Base-by-base conservation (phyloP, 805 yeast genomes). In the Nakazawaea sp. region DNA sequence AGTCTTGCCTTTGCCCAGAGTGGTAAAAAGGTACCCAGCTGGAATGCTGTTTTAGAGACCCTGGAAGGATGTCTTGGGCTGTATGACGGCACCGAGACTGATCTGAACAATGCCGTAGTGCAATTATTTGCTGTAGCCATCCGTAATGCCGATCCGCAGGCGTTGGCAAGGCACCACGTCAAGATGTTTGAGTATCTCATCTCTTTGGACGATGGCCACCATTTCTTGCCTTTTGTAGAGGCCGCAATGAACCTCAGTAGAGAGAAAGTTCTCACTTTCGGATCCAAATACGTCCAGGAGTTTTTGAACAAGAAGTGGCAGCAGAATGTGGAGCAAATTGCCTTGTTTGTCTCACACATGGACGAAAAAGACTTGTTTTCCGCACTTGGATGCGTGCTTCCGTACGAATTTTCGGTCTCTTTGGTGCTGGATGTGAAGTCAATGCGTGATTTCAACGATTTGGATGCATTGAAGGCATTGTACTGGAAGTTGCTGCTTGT, bases 1-100 rank as follows among this genome's bases (percentile, higher is more conserved):
- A 55, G 79, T 0, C 51, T 81, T 34, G 52, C 68, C 0, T 83
- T 79, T 55, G 77, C 84, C 3, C 89, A 81, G 42, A 75, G 86
- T 32, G 92, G 92, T 48, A 70, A 57, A 42, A 80, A 78, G 48
- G 67, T 81, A 3, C 49, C 64, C 1, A 58, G 66, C 43, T 82
- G 90, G 90, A 36, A 40, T 3, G 35, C 36, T 7, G 27, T 51
- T 13, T 39, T 52, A 5, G 40, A 42, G 6, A 41, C 43, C 25
- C 44, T 53, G 12, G 42, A 38, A 8, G 30, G 32, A 21, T 27
- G 55, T 3, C 27, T 40, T 16, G 32, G 41, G 10, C 11, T 10
- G 20, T 32, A 4, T 36, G 39, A 13, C 18, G 36, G 30, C 4
- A 13, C 18, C 20, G 33, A 18, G 32, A 3, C 27, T 44, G 15